Conservation (phyloP, 345 rosid genomes). For the Eucalyptus marginata region DNA sequence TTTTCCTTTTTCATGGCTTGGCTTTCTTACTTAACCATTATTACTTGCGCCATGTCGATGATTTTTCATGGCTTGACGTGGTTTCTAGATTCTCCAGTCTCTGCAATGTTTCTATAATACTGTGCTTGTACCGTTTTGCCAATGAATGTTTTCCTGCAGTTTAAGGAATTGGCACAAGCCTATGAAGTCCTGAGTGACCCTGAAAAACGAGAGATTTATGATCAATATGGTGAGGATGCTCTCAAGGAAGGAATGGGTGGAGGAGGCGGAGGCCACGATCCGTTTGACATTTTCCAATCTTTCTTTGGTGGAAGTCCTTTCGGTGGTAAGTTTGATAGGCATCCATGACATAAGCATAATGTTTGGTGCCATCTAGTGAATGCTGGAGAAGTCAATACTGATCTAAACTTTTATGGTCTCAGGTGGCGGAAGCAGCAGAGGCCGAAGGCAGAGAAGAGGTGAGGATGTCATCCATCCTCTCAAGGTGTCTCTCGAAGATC, state of each 20-base stretch:
- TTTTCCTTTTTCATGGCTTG: not conserved
- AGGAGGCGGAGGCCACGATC: slow-evolving; percentile 57
- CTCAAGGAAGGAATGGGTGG: slow-evolving; percentile 92
- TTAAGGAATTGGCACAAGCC: slow-evolving; percentile 75
- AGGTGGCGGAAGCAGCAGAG: slow-evolving; percentile 74
- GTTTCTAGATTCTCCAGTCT: not conserved
- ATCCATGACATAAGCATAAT: not conserved
- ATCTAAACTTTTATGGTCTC: not conserved
- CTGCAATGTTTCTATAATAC: not conserved
- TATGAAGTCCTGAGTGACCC: slow-evolving; percentile 76
- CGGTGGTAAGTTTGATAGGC: slow-evolving; percentile 21
- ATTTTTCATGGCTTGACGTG: not conserved
- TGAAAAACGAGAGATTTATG: slow-evolving; percentile 71
- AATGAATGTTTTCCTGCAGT: slow-evolving; percentile 13
- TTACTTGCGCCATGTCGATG: not conserved
- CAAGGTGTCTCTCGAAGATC: slow-evolving; percentile 78
- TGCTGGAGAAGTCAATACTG: not conserved
- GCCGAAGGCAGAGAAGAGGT: slow-evolving; percentile 85
- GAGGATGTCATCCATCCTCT: slow-evolving; percentile 88
- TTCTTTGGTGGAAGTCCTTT: slow-evolving; percentile 76
- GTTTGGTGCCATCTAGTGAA: not conserved
- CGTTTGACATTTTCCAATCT: slow-evolving; percentile 66
- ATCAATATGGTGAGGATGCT: slow-evolving; percentile 78
- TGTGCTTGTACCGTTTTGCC: not conserved
- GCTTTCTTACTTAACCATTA: not conserved